phyloP scores from a whole-genome alignment of 352 stramenopile species.

The Globisporangium spiculum region DNA sequence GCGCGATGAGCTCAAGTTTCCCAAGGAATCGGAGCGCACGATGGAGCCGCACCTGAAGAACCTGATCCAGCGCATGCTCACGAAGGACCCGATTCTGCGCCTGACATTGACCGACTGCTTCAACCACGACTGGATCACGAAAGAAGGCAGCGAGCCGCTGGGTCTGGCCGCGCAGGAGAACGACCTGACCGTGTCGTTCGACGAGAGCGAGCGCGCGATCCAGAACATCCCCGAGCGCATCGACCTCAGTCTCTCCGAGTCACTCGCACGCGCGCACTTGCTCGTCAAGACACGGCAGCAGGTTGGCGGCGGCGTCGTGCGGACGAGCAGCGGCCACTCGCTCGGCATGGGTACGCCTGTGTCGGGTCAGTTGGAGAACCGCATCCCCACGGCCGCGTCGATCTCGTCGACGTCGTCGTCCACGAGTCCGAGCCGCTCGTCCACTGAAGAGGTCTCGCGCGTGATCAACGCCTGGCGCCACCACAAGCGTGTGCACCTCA shows the following conservation, averaged over 20 bases:
- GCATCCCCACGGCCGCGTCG: conserved; percentile 40
- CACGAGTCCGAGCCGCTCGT: conserved; percentile 55
- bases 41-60: conserved; percentile 90
- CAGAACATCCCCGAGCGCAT: conserved; percentile 87
- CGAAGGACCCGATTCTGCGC: conserved; percentile 80
- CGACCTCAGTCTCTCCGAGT: conserved; percentile 72
- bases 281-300: conserved; percentile 75
- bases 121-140: conserved; percentile 90
- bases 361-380: conserved; percentile 42
- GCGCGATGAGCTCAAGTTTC: conserved; percentile 85
- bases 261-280: conserved; percentile 68
- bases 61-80: conserved; percentile 89
- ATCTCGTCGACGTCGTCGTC: conserved; percentile 31
- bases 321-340: conserved; percentile 47
- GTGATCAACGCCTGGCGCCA: conserved; percentile 84
- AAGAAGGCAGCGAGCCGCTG: conserved; percentile 90
- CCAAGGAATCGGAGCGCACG: conserved; percentile 63
- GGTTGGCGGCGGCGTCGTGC: conserved; percentile 34
- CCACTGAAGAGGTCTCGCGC: conserved; percentile 67
- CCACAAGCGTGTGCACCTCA: conserved; percentile 85
- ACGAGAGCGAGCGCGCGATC: conserved; percentile 84
- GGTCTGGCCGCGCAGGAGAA: conserved; percentile 44
- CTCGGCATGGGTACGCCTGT: conserved; percentile 33
- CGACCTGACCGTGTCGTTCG: conserved; percentile 73
- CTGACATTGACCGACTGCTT: conserved; percentile 84